phyloP scores from a whole-genome alignment of 768 basidiomycete genomes.

The Astraeus odoratus region DNA sequence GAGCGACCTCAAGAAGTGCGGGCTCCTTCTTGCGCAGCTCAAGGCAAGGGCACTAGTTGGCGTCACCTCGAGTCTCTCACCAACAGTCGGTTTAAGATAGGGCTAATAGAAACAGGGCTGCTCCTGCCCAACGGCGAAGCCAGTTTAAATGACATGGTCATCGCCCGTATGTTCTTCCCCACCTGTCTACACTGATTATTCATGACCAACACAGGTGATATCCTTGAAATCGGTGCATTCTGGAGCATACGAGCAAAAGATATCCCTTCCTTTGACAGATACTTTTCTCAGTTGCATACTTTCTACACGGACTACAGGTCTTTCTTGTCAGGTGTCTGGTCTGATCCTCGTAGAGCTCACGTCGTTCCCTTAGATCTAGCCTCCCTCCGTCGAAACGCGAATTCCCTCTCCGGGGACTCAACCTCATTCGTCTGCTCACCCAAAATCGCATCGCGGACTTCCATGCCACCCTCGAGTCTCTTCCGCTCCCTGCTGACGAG shows the following conservation, averaged over 20 bases:
- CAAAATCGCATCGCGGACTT: slow-evolving; percentile 97
- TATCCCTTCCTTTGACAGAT: slow-evolving; percentile 90
- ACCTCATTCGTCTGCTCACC: slow-evolving; percentile 90
- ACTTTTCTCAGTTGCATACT: slow-evolving; percentile 84
- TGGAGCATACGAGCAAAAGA: slow-evolving; percentile 87
- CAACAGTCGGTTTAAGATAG: slow-evolving; percentile 42
- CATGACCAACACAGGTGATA: slow-evolving; percentile 57
- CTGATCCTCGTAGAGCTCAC: slow-evolving; percentile 4
- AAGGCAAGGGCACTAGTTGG: slow-evolving; percentile 44
- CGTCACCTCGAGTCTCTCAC: neutral
- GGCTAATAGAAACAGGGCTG: slow-evolving; percentile 69
- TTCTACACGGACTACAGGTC: slow-evolving; percentile 86
- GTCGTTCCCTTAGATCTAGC: slow-evolving; percentile 39
- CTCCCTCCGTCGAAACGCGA: slow-evolving; percentile 84
- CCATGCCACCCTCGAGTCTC: slow-evolving; percentile 91
- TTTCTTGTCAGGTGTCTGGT: slow-evolving; percentile 3
- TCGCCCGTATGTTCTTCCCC: slow-evolving; percentile 55
- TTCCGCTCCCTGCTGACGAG: slow-evolving; percentile 63
- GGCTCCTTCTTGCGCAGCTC: slow-evolving; percentile 56
- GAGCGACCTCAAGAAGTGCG: slow-evolving; percentile 63
- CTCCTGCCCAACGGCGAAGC: slow-evolving; percentile 64
- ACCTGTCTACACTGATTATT: neutral
- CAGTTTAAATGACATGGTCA: slow-evolving; percentile 59
- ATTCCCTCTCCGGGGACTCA: slow-evolving; percentile 83
- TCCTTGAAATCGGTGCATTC: slow-evolving; percentile 93